Evolutionary conservation across 805 yeast species (phyloP).

Genomic region (Clavispora fructus): DNA sequence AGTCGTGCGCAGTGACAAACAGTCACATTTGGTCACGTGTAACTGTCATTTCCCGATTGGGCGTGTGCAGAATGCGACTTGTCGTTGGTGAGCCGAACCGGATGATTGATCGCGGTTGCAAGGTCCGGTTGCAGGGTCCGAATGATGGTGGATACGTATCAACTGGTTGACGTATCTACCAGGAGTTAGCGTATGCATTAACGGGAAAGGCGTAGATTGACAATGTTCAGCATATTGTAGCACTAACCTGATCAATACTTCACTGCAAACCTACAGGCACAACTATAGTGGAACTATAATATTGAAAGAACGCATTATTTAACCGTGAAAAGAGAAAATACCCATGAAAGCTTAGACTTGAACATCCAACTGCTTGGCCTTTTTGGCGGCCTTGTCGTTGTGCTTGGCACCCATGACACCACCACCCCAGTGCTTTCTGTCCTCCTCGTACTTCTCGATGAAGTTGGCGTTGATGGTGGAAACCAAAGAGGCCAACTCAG

Average conservation of each 20-base stretch:
- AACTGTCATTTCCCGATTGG: too few species aligned
- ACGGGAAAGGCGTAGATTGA: too few species aligned
- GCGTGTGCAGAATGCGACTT: too few species aligned
- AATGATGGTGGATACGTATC: too few species aligned
- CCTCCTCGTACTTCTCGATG: conserved; percentile 88
- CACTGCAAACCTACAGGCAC: not conserved
- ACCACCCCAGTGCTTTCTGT: conserved; percentile 99
- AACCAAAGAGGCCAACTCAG: conserved; percentile 87
- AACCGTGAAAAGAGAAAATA: not conserved
- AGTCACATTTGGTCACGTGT: too few species aligned
- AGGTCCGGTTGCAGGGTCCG: too few species aligned
- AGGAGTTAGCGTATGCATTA: too few species aligned
- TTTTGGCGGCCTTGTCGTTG: conserved; percentile 76
- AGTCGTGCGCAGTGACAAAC: not conserved
- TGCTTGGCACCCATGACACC: conserved; percentile 97
- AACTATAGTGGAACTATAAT: not conserved
- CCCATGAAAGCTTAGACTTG: conserved; percentile 3
- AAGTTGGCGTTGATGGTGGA: conserved; percentile 93
- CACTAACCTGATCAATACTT: too few species aligned
- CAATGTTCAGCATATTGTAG: too few species aligned
- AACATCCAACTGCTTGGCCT: conserved; percentile 51
- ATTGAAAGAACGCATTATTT: not conserved
- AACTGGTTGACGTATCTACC: too few species aligned
- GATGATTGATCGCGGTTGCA: too few species aligned
- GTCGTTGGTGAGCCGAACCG: too few species aligned